Base-by-base conservation (phyloP, 2,329 filamentous ascomycete species). In the Alternaria sp. region DNA sequence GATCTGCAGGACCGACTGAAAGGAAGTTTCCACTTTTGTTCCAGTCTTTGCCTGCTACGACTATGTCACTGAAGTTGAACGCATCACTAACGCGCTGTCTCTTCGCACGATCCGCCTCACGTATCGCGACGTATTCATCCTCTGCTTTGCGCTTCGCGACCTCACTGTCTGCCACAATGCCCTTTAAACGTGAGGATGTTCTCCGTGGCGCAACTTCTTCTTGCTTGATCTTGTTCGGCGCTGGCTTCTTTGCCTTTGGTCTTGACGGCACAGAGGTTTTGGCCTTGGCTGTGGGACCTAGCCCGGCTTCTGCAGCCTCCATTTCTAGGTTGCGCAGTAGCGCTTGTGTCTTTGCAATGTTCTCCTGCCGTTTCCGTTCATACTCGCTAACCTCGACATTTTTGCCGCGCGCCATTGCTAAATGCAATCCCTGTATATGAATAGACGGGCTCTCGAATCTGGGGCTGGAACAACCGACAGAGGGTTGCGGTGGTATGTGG, bases 331-430 rank as follows among this genome's bases (percentile, higher is more conserved):
- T 90, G 59, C 90, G 90, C 0, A 97, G 79, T 0, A 97, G 83
- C 74, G 89, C 91, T 77, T 94, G 90, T 68, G 96, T 95, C 53
- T 91, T 88, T 0, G 89, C 91, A 39, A 96, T 96, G 66, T 97
- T 97, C 60, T 93, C 92, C 14, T 92, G 85, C 0, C 93, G 85
- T 67, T 91, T 88, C 69, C 89, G 88, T 82, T 97, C 93, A 77
- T 96, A 97, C 37, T 92, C 91, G 77, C 91, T 96, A 68, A 96
- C 81, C 34, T 85, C 85, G 29, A 80, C 75, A 68, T 84, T 75
- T 69, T 84, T 75, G 59, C 63, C 68, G 60, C 63, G 65, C 37
- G 76, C 75, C 78, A 79, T 75, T 11, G 24, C 17, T 28, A 29
- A 1, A 26, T 13, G 13, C 14, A 23, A 31, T 39, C 23, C 5